These are phyloP conservation scores for Parsonsia alboflavescens DNA, from an alignment of 257 asterid species.

Conservation along the genomic window DNA sequence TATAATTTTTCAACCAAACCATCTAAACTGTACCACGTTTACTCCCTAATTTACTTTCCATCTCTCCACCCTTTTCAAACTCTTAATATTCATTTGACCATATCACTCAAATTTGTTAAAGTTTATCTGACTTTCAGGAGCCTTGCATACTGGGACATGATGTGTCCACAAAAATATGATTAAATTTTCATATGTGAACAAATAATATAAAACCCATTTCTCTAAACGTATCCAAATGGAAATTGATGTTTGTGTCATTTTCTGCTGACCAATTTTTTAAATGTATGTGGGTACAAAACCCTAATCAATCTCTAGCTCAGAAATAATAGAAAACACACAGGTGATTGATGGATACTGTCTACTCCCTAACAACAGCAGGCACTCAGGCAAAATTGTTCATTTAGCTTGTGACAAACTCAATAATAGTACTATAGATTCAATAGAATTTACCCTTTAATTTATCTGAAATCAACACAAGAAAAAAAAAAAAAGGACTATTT, in stretches of 20 bases:
- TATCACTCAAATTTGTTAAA: slow-evolving; percentile 8
- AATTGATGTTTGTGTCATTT: background rate
- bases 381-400: background rate
- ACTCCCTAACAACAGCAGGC: background rate
- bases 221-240: too few species aligned
- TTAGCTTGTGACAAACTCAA: background rate
- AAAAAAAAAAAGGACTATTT: too few species aligned
- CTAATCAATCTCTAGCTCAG: background rate
- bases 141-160: too few species aligned
- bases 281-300: background rate
- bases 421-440: background rate
- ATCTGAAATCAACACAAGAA: background rate
- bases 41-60: too few species aligned
- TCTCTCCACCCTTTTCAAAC: too few species aligned
- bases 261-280: background rate
- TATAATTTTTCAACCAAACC: too few species aligned
- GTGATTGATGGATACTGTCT: background rate
- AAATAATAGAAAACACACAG: background rate
- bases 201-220: background rate
- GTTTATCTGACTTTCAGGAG: slow-evolving; percentile 3
- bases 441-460: background rate
- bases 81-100: background rate
- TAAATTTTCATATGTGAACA: background rate
- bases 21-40: too few species aligned
- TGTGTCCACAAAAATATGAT: too few species aligned